These are phyloP conservation scores for Diutina sp. DNA, from an alignment of 1,139 yeast species.

Conservation along the genomic window DNA sequence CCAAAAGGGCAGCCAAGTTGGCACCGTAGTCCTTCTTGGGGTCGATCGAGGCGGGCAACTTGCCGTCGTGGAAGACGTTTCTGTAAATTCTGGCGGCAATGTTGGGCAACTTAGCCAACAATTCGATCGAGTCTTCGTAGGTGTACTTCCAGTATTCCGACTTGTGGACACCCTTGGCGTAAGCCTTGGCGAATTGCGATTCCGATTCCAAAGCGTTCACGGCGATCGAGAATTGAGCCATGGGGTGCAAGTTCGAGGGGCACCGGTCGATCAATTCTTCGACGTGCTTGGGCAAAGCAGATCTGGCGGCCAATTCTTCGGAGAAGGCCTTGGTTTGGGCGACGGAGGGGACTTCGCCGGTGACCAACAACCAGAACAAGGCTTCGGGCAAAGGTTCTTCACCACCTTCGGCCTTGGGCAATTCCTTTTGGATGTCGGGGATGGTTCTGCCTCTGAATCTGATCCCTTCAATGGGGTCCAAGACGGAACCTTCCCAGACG, in stretches of 20 bases:
- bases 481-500: constrained; percentile 98
- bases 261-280: constrained; percentile 70
- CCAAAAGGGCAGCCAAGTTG: constrained; percentile 76
- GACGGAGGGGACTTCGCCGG: constrained; percentile 78
- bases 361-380: constrained; percentile 80
- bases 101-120: constrained; percentile 84
- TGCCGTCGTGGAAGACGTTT: constrained; percentile 81
- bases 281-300: constrained; percentile 76
- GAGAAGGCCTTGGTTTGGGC: constrained; percentile 67
- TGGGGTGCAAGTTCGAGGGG: constrained; percentile 86
- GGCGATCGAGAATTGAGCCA: constrained; percentile 94
- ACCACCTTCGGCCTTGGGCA: constrained; percentile 91
- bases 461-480: constrained; percentile 97
- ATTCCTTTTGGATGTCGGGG: constrained; percentile 84
- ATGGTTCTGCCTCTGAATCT: constrained; percentile 97
- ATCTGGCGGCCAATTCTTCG: constrained; percentile 77
- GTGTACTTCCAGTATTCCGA: constrained; percentile 86
- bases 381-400: constrained; percentile 83
- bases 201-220: constrained; percentile 85
- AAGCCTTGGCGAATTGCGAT: constrained; percentile 83
- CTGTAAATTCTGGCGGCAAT: constrained; percentile 92
- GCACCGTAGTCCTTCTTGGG: constrained; percentile 61
- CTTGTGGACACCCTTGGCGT: constrained; percentile 81
- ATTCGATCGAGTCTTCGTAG: constrained; percentile 78
- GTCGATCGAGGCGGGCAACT: constrained; percentile 28